These are phyloP conservation scores for Garcia nutans DNA, from an alignment of 345 rosid species.

Conservation along the genomic window DNA sequence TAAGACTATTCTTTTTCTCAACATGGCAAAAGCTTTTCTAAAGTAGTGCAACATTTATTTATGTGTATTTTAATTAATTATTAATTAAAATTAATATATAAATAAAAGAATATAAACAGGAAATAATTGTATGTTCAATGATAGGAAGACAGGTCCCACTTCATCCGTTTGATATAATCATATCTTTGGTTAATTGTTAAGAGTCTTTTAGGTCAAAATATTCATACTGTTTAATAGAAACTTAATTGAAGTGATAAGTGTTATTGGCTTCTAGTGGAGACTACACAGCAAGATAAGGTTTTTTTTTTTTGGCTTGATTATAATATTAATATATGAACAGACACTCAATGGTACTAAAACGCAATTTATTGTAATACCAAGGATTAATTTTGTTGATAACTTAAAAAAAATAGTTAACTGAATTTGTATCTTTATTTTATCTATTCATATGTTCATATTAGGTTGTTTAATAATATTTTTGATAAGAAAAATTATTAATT, in stretches of 20 bases:
- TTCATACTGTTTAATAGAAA: slow-evolving; percentile 20
- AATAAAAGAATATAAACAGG: slow-evolving; percentile 16
- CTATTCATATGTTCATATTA: too few relatives aligned
- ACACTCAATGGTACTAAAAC: too few relatives aligned
- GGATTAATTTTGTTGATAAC: too few relatives aligned
- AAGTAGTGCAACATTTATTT: slow-evolving; percentile 27
- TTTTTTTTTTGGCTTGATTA: slow-evolving; percentile 23
- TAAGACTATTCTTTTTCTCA: too few relatives aligned
- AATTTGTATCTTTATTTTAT: too few relatives aligned
- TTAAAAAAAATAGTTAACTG: too few relatives aligned
- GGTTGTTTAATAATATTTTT: too few relatives aligned
- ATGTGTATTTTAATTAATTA: slow-evolving; percentile 15
- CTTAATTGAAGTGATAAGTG: slow-evolving; percentile 20
- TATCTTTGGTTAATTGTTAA: slow-evolving; percentile 23
- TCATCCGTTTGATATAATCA: slow-evolving; percentile 60
- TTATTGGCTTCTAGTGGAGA: slow-evolving; percentile 44
- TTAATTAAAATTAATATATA: background rate
- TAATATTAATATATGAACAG: background rate
- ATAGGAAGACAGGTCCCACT: slow-evolving; percentile 45
- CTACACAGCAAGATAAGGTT: background rate
- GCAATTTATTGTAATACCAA: too few relatives aligned
- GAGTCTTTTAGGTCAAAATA: slow-evolving; percentile 37
- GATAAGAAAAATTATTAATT: too few relatives aligned
- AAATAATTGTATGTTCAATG: slow-evolving; percentile 28
- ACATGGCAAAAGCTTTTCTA: slow-evolving; percentile 27